phyloP scores from a whole-genome alignment of 768 basidiomycete species.

The Tephrocybe rancida region DNA sequence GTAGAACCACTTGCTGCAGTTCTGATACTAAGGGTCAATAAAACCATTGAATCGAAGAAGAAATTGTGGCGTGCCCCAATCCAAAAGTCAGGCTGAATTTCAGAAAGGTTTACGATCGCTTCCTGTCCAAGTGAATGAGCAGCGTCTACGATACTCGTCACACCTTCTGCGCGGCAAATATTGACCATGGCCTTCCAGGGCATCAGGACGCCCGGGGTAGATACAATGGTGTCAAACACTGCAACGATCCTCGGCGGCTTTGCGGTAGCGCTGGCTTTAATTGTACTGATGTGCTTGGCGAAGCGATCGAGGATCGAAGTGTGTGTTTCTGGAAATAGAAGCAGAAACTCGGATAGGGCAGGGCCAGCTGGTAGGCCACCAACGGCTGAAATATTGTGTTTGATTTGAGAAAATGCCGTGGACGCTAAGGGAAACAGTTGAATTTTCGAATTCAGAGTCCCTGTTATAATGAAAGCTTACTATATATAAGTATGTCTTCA shows the following conservation, averaged over 20 bases:
- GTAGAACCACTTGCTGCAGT: conserved; percentile 76
- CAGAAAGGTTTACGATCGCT: conserved; percentile 55
- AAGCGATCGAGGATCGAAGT: not conserved
- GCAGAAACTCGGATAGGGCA: not conserved
- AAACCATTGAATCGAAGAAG: not conserved
- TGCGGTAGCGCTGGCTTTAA: not conserved
- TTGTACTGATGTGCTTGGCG: not conserved
- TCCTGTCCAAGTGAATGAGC: conserved; percentile 83
- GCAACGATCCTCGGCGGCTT: conserved; percentile 38
- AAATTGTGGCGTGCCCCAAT: conserved; percentile 50
- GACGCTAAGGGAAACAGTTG: not conserved
- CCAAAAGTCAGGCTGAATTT: conserved; percentile 71
- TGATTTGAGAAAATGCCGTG: conserved; percentile 1
- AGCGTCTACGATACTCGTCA: conserved; percentile 69
- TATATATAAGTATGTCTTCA: conserved; percentile 38
- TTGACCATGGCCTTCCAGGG: conserved; percentile 75
- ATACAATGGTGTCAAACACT: conserved; percentile 63
- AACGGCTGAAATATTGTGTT: not conserved
- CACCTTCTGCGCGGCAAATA: conserved; percentile 63
- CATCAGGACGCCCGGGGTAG: conserved; percentile 60
- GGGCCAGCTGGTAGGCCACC: not conserved
- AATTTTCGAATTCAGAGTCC: not conserved
- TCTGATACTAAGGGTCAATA: too few species aligned
- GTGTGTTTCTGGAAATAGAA: not conserved
- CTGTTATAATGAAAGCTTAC: not conserved